Conservation (phyloP, 2,329 filamentous ascomycete species). For the Botrytis elliptica region DNA sequence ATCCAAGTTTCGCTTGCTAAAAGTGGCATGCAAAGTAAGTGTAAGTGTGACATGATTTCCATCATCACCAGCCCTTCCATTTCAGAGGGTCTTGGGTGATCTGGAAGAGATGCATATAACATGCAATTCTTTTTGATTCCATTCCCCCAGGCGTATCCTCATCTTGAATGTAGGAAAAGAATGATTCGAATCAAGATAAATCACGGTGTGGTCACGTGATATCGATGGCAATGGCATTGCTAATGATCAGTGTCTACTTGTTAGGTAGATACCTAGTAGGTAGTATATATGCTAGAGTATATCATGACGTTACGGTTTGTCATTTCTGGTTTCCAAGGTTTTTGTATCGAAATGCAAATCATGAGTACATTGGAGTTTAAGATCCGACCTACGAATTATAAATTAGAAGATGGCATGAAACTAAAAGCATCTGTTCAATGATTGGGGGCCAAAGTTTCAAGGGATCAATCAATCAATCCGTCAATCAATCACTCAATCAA, state of each 20-base stretch:
- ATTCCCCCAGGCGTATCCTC: not conserved
- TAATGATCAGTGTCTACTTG: not conserved
- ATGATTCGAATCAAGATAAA: not conserved
- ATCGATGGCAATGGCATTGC: not conserved
- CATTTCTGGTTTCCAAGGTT: not conserved
- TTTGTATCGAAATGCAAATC: fast-evolving
- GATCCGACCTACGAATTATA: not conserved
- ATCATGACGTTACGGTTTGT: not conserved
- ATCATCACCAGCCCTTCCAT: constrained; percentile 10
- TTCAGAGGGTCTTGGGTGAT: not conserved
- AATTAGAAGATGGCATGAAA: not conserved
- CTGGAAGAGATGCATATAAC: not conserved
- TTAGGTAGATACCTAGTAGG: not conserved
- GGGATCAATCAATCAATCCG: not conserved
- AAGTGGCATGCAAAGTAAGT: constrained; percentile 8
- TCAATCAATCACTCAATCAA: not conserved
- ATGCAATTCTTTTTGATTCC: not conserved
- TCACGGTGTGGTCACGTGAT: not conserved
- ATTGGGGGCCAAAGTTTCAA: not conserved
- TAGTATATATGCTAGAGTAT: not conserved
- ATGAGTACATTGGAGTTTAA: not conserved
- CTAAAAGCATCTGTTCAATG: not conserved
- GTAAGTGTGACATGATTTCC: not conserved
- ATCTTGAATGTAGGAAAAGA: not conserved
- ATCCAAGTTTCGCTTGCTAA: not conserved